phyloP scores from a whole-genome alignment of 202 grass and related monocot species.

The Brachypodium distachyon region DNA sequence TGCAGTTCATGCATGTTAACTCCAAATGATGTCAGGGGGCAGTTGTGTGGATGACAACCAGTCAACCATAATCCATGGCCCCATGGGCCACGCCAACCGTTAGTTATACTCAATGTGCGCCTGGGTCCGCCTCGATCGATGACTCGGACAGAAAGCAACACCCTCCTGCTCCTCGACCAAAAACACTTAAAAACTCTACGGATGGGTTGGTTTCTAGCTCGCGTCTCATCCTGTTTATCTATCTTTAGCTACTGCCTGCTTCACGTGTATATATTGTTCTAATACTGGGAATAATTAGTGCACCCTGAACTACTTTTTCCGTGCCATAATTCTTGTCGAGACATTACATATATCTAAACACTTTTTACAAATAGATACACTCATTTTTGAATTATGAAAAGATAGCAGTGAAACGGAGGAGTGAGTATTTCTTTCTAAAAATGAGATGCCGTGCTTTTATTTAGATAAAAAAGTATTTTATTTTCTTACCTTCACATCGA shows the following conservation, averaged over 20 bases:
- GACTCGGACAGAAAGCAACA: conserved; percentile 34
- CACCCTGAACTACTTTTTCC: too few species aligned
- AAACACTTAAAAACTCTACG: not conserved
- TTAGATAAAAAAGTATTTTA: too few species aligned
- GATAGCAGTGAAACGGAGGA: too few species aligned
- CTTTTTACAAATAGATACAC: too few species aligned
- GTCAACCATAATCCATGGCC: too few species aligned
- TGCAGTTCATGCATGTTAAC: not conserved
- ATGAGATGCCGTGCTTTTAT: too few species aligned
- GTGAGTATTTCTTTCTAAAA: too few species aligned
- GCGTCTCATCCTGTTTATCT: not conserved
- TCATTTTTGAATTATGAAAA: too few species aligned
- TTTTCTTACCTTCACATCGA: too few species aligned
- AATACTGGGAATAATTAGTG: not conserved
- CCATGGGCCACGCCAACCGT: not conserved
- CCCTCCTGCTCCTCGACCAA: not conserved
- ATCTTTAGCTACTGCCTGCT: not conserved
- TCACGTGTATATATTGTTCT: too few species aligned
- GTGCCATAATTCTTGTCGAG: too few species aligned
- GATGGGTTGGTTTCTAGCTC: not conserved
- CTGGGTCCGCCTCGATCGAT: not conserved
- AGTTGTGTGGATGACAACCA: not conserved
- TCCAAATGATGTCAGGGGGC: not conserved
- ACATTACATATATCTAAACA: too few species aligned
- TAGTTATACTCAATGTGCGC: not conserved